These are phyloP conservation scores for Protea cynaroides DNA, from an alignment of 164 flowering plant genomes.

Conservation along the genomic window DNA sequence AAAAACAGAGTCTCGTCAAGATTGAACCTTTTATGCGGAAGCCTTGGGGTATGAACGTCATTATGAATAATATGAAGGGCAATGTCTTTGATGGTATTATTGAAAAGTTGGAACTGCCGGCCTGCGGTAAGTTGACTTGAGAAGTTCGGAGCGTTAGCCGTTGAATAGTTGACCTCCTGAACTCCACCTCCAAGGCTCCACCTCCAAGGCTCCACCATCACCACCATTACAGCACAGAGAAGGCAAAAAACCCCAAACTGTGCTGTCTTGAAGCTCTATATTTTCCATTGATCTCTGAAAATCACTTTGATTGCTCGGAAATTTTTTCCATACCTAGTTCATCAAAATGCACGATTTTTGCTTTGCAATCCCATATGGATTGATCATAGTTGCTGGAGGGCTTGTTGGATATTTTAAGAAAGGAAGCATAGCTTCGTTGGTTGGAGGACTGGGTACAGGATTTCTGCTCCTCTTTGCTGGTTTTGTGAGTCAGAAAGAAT, in stretches of 20 bases:
- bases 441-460: slow-evolving; percentile 77
- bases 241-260: too few relatives aligned
- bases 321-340: slow-evolving; percentile 10
- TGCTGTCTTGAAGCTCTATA: not conserved
- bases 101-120: not conserved
- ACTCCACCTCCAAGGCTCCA: not conserved
- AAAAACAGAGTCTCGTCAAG: too few relatives aligned
- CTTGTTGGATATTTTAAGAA: slow-evolving; percentile 58
- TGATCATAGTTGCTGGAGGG: slow-evolving; percentile 65
- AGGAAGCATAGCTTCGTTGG: slow-evolving; percentile 75
- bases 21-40: not conserved
- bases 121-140: not conserved
- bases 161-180: slow-evolving; percentile 12
- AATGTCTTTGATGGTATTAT: not conserved
- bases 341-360: slow-evolving; percentile 92
- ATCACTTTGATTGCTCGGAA: not conserved
- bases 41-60: not conserved
- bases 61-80: not conserved
- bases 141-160: not conserved
- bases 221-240: too few relatives aligned
- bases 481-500: slow-evolving; percentile 74
- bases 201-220: too few relatives aligned
- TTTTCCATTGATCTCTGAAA: not conserved
- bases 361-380: slow-evolving; percentile 88
- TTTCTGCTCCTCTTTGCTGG: slow-evolving; percentile 70